Conservation (phyloP, 192 early-diverging fungal genomes). For the Coemansia sp. region DNA sequence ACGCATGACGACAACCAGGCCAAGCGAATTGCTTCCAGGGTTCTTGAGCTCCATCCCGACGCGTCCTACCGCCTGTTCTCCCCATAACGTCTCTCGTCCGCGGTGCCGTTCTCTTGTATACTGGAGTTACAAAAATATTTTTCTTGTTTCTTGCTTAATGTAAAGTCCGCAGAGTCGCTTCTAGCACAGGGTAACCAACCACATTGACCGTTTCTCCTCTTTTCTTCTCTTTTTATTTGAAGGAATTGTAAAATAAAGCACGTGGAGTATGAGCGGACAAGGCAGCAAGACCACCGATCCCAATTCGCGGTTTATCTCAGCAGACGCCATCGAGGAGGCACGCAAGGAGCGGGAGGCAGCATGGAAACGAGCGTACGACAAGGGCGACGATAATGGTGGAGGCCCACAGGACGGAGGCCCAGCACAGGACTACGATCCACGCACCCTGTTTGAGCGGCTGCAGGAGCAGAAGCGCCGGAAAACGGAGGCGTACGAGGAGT, state of each 20-base stretch:
- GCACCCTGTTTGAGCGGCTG: constrained; percentile 73
- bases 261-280: constrained; percentile 6
- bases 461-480: constrained; percentile 70
- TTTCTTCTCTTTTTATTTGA: too few relatives aligned
- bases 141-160: neutral
- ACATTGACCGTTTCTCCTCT: neutral
- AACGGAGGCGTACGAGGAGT: constrained; percentile 63
- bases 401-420: neutral
- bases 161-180: neutral
- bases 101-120: too few relatives aligned
- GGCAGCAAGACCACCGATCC: constrained; percentile 15
- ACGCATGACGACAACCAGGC: constrained; percentile 75
- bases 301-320: constrained; percentile 45
- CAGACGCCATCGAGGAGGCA: constrained; percentile 33
- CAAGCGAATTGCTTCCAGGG: constrained; percentile 56
- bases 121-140: neutral
- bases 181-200: too few relatives aligned
- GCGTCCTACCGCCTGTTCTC: constrained; percentile 21
- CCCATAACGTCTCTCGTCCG: neutral
- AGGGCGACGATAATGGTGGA: neutral
- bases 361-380: constrained; percentile 41
- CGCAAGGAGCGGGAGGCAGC: constrained; percentile 38
- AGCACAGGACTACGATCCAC: constrained; percentile 61
- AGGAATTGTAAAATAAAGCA: too few relatives aligned
- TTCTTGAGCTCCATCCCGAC: constrained; percentile 36